Percentiles rank a stretch among this genome's conserved stretches.
These are phyloP conservation scores for Cryomyces minteri DNA, from an alignment of 495 filamentous ascomycete genomes.

Conservation along the genomic window DNA sequence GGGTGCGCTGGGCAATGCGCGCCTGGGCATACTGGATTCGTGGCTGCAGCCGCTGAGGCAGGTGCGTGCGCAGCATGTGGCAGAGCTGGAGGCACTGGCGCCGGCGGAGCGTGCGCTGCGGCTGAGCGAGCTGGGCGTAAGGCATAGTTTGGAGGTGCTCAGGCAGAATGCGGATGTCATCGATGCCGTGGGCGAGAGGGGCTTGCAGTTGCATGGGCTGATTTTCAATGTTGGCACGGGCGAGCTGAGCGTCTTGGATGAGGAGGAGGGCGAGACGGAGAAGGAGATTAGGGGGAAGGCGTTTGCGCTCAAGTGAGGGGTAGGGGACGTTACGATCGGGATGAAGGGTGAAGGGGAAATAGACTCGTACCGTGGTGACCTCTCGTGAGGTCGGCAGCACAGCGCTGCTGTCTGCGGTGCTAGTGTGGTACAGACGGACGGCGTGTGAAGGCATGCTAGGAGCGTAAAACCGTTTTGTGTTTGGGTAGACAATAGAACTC, in stretches of 20 bases:
- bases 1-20: slow-evolving; percentile 45
- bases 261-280: too few species aligned
- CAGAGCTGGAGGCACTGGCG: slow-evolving; percentile 26
- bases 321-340: too few species aligned
- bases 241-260: slow-evolving; percentile 16
- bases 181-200: slow-evolving; percentile 19
- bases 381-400: too few species aligned
- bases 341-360: too few species aligned
- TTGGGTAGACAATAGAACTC: too few species aligned
- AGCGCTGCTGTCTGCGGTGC: too few species aligned
- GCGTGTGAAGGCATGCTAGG: too few species aligned
- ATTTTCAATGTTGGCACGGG: slow-evolving; percentile 22
- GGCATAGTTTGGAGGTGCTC: slow-evolving; percentile 17
- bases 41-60: slow-evolving; percentile 61
- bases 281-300: too few species aligned
- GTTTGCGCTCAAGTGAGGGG: too few species aligned
- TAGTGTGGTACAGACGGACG: too few species aligned
- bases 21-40: slow-evolving; percentile 60
- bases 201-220: slow-evolving; percentile 22
- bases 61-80: slow-evolving; percentile 34
- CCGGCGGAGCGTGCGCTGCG: slow-evolving; percentile 10
- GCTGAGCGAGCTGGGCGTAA: slow-evolving; percentile 22
- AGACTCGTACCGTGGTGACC: too few species aligned
- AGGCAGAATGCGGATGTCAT: slow-evolving; percentile 16
- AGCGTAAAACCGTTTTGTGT: too few species aligned